phyloP scores from a whole-genome alignment of 208 protist genomes.

The Trypanosoma grayi region DNA sequence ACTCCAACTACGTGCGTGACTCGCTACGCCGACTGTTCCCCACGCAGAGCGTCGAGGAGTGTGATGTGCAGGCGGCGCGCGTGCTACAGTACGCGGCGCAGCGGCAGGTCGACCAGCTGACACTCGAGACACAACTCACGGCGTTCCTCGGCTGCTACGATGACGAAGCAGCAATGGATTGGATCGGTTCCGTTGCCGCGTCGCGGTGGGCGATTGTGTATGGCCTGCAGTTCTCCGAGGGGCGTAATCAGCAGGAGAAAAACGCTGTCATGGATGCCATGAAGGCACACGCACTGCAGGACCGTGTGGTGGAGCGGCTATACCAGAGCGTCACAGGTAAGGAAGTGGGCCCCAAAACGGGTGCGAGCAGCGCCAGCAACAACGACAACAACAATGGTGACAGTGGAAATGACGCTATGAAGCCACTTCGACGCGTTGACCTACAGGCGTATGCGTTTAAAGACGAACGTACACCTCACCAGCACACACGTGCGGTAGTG shows the following conservation, averaged over 20 bases:
- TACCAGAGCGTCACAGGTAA: constrained; percentile 85
- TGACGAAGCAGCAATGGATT: constrained; percentile 74
- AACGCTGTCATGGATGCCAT: constrained; percentile 73
- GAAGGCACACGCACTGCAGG: constrained; percentile 55
- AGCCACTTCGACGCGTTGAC: constrained; percentile 64
- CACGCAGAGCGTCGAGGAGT: constrained; percentile 51
- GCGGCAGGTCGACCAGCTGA: constrained; percentile 52
- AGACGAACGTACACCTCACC: constrained; percentile 79
- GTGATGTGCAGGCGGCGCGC: constrained; percentile 53
- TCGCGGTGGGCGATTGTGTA: constrained; percentile 85
- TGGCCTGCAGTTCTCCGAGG: constrained; percentile 64
- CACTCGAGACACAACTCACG: constrained; percentile 85
- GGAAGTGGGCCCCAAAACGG: constrained; percentile 36
- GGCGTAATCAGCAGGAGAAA: constrained; percentile 61
- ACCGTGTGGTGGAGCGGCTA: constrained; percentile 63
- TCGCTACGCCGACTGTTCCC: constrained; percentile 78
- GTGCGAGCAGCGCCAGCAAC: no score
- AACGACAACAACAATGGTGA: not conserved
- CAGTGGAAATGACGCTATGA: constrained; percentile 11
- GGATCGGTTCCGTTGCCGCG: constrained; percentile 65
- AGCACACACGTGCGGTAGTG: constrained; percentile 61
- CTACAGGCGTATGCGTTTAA: constrained; percentile 73
- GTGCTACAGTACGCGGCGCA: constrained; percentile 68
- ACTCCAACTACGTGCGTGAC: constrained; percentile 78
- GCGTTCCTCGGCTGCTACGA: constrained; percentile 83